These are phyloP conservation scores for Lecanicillium sp. DNA, from an alignment of 2,329 filamentous ascomycete genomes.

Conservation along the genomic window DNA sequence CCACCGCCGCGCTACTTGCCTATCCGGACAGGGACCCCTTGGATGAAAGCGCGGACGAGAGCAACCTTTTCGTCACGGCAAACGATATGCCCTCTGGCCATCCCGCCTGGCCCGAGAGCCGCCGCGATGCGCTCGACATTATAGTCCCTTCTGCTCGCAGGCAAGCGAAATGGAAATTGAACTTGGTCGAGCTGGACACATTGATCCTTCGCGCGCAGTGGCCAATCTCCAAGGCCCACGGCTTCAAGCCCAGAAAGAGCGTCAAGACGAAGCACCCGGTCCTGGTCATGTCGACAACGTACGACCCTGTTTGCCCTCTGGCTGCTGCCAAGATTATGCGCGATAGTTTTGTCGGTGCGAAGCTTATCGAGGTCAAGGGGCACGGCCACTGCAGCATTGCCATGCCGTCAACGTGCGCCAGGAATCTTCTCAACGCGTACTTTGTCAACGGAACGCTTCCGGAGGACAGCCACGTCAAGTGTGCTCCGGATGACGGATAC, in stretches of 20 bases:
- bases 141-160: slow-evolving; percentile 8
- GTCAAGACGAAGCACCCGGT: slow-evolving; percentile 31
- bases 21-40: slow-evolving; percentile 22
- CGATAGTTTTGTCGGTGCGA: slow-evolving; percentile 30
- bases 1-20: slow-evolving; percentile 30
- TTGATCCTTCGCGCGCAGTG: slow-evolving; percentile 28
- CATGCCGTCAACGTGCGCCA: slow-evolving; percentile 30
- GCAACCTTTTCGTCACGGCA: slow-evolving; percentile 20
- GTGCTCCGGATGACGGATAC: slow-evolving; percentile 33
- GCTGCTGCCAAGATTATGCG: slow-evolving; percentile 32
- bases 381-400: slow-evolving; percentile 38
- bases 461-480: slow-evolving; percentile 24
- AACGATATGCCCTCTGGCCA: slow-evolving; percentile 23
- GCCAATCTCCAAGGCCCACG: slow-evolving; percentile 24
- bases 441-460: slow-evolving; percentile 34
- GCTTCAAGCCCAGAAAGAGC: slow-evolving; percentile 18
- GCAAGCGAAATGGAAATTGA: slow-evolving; percentile 26
- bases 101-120: slow-evolving; percentile 24
- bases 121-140: background rate
- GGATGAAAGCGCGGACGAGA: slow-evolving; percentile 20
- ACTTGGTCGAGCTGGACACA: slow-evolving; percentile 26
- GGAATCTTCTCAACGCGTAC: slow-evolving; percentile 30
- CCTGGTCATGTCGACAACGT: slow-evolving; percentile 26
- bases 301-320: slow-evolving; percentile 46
- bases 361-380: slow-evolving; percentile 34